Evolutionary conservation across 2,329 filamentous ascomycete species (phyloP).

Genomic region (Clarireedia hainanense): DNA sequence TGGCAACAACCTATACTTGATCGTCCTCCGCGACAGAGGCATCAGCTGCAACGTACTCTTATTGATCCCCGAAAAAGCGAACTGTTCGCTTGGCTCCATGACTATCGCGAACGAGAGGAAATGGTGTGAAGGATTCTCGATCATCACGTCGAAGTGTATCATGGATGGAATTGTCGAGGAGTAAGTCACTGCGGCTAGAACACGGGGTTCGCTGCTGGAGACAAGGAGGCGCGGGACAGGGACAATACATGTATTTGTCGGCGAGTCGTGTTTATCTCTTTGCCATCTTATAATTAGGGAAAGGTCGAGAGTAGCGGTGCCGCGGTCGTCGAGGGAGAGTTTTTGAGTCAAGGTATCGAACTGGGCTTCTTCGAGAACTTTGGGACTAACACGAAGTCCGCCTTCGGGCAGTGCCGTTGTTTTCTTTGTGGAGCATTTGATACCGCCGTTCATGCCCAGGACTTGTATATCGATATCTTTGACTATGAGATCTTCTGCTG

Average conservation of each 20-base stretch:
- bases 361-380: slow-evolving; percentile 61
- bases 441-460: slow-evolving; percentile 52
- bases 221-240: slow-evolving; percentile 74
- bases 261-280: slow-evolving; percentile 35
- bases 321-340: slow-evolving; percentile 70
- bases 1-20: slow-evolving; percentile 70
- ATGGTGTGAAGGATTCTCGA: slow-evolving; percentile 92
- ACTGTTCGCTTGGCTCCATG: slow-evolving; percentile 89
- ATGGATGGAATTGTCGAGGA: slow-evolving; percentile 28
- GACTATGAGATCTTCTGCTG: slow-evolving; percentile 51
- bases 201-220: slow-evolving; percentile 77
- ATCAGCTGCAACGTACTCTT: slow-evolving; percentile 71
- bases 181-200: slow-evolving; percentile 50
- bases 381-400: slow-evolving; percentile 49
- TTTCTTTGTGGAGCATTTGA: slow-evolving; percentile 46
- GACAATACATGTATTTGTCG: slow-evolving; percentile 57
- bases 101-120: slow-evolving; percentile 86
- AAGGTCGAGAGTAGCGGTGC: slow-evolving; percentile 66
- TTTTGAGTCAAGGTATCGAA: slow-evolving; percentile 75
- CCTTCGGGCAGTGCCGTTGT: slow-evolving; percentile 30
- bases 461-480: slow-evolving; percentile 59
- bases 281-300: slow-evolving; percentile 72
- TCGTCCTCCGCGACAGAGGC: slow-evolving; percentile 66
- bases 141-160: slow-evolving; percentile 52
- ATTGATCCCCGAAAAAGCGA: slow-evolving; percentile 89